Percentiles rank a stretch among this genome's conserved stretches.
Conservation (phyloP, 768 basidiomycete species). For the Amanita molliuscula region DNA sequence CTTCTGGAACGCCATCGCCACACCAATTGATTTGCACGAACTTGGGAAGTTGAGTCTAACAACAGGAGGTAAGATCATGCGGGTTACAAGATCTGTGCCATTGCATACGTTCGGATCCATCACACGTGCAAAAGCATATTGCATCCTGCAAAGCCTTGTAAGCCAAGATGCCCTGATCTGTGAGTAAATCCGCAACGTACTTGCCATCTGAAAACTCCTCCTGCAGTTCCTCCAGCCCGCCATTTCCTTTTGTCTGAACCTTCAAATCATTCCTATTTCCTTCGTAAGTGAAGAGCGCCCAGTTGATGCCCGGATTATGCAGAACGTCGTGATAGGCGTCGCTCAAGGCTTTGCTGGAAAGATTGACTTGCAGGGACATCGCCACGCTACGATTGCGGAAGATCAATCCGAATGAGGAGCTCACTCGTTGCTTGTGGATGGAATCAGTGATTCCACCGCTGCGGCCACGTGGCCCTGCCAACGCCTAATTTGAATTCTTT, state of each 20-base stretch:
- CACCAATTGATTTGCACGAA: slow-evolving; percentile 97
- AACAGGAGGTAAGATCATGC: slow-evolving; percentile 4
- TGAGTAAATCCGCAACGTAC: slow-evolving; percentile 28
- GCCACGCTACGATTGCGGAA: neutral
- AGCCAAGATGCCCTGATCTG: slow-evolving; percentile 9
- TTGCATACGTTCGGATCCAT: slow-evolving; percentile 69
- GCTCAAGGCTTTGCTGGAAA: slow-evolving; percentile 61
- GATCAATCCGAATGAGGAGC: no score
- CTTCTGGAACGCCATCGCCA: slow-evolving; percentile 91
- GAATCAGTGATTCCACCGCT: no score
- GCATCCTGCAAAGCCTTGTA: slow-evolving; percentile 47
- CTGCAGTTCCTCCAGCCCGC: slow-evolving; percentile 83
- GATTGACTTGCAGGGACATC: slow-evolving; percentile 77
- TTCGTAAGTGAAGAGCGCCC: slow-evolving; percentile 75
- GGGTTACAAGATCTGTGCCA: neutral
- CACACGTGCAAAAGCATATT: slow-evolving; percentile 86
- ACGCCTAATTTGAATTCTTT: no score
- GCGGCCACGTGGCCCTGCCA: no score
- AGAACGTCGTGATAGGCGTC: slow-evolving; percentile 71
- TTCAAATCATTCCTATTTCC: slow-evolving; percentile 79
- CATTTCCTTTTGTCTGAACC: slow-evolving; percentile 75
- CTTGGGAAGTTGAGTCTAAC: slow-evolving; percentile 73
- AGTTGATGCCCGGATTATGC: slow-evolving; percentile 57
- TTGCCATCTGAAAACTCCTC: slow-evolving; percentile 95
- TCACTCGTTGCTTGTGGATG: no score